A percentile compares a stretch with the other conserved stretches of the same genome.
Conservation (phyloP, 176 grass and related monocot species). For the Stipa capillata region DNA sequence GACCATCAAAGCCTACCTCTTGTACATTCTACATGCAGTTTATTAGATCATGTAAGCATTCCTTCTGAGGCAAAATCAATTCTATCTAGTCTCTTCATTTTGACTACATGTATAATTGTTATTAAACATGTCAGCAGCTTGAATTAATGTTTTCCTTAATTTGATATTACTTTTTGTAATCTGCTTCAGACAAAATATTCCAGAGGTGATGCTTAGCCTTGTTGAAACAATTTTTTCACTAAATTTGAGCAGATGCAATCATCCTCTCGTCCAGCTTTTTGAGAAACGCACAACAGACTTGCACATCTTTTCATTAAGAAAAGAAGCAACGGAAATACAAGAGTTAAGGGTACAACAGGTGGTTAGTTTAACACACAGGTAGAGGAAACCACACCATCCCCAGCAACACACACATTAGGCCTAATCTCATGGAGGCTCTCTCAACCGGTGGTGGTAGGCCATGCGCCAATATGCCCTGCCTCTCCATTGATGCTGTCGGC, state of each 20-base stretch:
- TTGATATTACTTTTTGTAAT: background rate
- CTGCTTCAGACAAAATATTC: background rate
- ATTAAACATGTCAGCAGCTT: background rate
- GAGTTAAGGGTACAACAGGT: too few species aligned
- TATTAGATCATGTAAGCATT: background rate
- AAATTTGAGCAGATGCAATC: background rate
- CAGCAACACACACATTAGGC: too few species aligned
- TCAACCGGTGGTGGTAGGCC: too few species aligned
- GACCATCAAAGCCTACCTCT: background rate
- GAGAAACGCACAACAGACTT: too few species aligned
- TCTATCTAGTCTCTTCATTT: background rate
- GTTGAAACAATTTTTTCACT: background rate
- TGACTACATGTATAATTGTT: background rate
- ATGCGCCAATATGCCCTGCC: too few species aligned
- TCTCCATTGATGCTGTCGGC: too few species aligned
- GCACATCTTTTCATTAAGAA: too few species aligned
- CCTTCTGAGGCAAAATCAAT: background rate
- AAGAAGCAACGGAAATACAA: too few species aligned
- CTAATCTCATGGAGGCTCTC: too few species aligned
- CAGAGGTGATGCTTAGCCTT: background rate
- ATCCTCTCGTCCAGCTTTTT: too few species aligned
- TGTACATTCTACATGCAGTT: background rate
- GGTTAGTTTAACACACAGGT: too few species aligned
- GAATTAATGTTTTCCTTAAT: background rate
- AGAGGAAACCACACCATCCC: too few species aligned